Evolutionary conservation across 2,329 filamentous ascomycete species (phyloP), one percentile per base, ranked within the genome.

Genomic region (Neofusicoccum sp.): DNA sequence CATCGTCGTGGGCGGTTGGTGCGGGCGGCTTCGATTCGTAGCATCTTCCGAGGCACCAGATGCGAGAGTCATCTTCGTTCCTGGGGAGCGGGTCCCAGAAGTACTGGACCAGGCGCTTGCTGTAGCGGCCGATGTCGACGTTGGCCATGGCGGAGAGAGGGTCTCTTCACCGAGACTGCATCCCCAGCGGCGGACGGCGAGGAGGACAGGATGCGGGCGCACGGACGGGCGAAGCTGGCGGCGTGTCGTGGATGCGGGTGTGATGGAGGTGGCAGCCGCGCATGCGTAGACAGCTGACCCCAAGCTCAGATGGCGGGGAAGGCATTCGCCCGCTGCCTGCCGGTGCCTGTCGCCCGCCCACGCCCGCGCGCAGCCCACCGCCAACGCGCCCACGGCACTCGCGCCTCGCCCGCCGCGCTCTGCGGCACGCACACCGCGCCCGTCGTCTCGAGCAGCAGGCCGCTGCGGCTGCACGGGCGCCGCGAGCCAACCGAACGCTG

Each of bases 51-150:
- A 98, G 82, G 72, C 93, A 96, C 93, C 94, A 98, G 66, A 96
- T 91, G 11, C 91, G 87, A 41, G 84, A 83, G 64, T 79, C 75
- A 63, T 87, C 82, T 73, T 96, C 88, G 78, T 97, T 97, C 66
- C 85, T 87, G 5, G 93, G 93, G 67, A 93, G 88, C 0, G 93
- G 92, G 70, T 97, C 93, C 89, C 93, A 97, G 72, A 98, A 89
- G 79, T 91, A 92, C 78, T 94, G 91, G 65, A 97, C 89, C 70
- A 97, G 87, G 67, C 90, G 90, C 77, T 92, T 91, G 71, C 79
- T 78, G 73, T 89, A 87, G 69, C 90, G 89, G 69, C 90, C 86
- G 65, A 96, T 81, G 71, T 96, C 91, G 62, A 90, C 86, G 63
- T 84, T 87, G 71, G 84, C 83, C 87, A 89, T 88, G 69, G 64